Evolutionary conservation across 768 basidiomycete species (phyloP).

Genomic region (Stropharia rugosoannulata): DNA sequence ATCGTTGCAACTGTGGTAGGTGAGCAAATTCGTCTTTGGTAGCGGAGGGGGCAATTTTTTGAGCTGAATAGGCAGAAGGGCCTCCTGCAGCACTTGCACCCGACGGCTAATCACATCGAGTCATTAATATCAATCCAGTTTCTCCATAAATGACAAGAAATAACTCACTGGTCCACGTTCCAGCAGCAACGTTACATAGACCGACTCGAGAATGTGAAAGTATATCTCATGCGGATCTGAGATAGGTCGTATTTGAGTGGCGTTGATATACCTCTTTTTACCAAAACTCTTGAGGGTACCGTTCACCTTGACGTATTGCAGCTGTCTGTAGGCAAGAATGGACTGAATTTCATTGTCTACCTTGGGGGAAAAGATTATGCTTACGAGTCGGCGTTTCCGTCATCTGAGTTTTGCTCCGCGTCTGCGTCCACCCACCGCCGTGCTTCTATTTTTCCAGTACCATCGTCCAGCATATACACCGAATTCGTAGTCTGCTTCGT

Average conservation of each 20-base stretch:
- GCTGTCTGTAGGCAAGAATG: slow-evolving; percentile 47
- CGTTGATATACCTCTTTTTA: slow-evolving; percentile 80
- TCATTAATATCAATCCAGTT: background rate
- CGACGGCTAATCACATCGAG: slow-evolving; percentile 23
- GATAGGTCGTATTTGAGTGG: slow-evolving; percentile 66
- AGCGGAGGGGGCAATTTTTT: slow-evolving; percentile 17
- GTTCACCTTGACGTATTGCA: slow-evolving; percentile 77
- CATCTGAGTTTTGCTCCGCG: slow-evolving; percentile 52
- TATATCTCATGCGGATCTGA: slow-evolving; percentile 75
- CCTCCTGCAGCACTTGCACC: slow-evolving; percentile 1
- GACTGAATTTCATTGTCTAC: background rate
- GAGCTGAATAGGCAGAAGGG: slow-evolving; percentile 43
- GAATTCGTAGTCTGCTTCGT: slow-evolving; percentile 77
- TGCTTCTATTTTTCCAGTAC: slow-evolving; percentile 75
- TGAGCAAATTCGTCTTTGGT: slow-evolving; percentile 48
- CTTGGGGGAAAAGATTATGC: slow-evolving; percentile 7
- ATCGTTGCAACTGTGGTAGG: slow-evolving; percentile 57
- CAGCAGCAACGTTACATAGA: slow-evolving; percentile 63
- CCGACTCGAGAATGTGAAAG: slow-evolving; percentile 78
- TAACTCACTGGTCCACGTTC: slow-evolving; percentile 64
- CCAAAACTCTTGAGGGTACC: slow-evolving; percentile 83
- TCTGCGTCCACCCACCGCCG: slow-evolving; percentile 81
- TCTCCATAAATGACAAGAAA: background rate
- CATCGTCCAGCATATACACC: slow-evolving; percentile 82
- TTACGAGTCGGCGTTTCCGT: slow-evolving; percentile 44